Evolutionary conservation across 441 rosid genomes (phyloP), one percentile per base, ranked within the genome.

Genomic region (Codiaeum variegatum): DNA sequence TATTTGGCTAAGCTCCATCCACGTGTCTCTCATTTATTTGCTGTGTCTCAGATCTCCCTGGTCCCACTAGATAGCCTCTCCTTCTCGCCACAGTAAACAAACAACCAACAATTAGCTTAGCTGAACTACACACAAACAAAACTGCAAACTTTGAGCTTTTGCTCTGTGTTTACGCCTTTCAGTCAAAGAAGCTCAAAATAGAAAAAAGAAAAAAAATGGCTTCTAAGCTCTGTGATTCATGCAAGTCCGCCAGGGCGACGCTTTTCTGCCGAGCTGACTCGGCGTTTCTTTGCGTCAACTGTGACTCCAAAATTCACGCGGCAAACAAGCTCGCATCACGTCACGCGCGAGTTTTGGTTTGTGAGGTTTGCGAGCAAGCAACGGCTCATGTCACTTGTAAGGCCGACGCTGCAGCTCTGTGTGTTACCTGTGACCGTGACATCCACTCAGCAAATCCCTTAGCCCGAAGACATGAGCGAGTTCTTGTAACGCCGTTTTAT

Each of bases 361-460:
- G 99, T 72, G 94, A 88, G 75, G 99, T 91, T 12, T 95, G 99
- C 70, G 99, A 95, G 85, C 98, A 92, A 72, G 97, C 96, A 1
- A 98, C 98, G 0, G 98, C 99, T 1, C 84, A 87, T 74, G 93
- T 94, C 76, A 92, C 96, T 56, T 94, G 99, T 86, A 90, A 90
- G 79, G 98, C 98, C 0, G 99, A 92, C 71, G 98, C 98, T 0
- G 98, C 97, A 18, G 88, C 98, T 12, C 92, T 93, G 46, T 95
- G 99, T 80, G 75, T 85, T 79, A 77, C 94, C 67, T 95, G 98
- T 73, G 97, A 95, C 87, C 88, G 86, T 0, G 98, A 95, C 74
- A 95, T 95, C 80, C 98, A 95, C 88, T 89, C 95, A 0, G 97
- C 94, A 4, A 91, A 95, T 75, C 98, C 93, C 0, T 73, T 94